Conservation (phyloP, 179 eudicot species). For the Amaranthus tricolor region DNA sequence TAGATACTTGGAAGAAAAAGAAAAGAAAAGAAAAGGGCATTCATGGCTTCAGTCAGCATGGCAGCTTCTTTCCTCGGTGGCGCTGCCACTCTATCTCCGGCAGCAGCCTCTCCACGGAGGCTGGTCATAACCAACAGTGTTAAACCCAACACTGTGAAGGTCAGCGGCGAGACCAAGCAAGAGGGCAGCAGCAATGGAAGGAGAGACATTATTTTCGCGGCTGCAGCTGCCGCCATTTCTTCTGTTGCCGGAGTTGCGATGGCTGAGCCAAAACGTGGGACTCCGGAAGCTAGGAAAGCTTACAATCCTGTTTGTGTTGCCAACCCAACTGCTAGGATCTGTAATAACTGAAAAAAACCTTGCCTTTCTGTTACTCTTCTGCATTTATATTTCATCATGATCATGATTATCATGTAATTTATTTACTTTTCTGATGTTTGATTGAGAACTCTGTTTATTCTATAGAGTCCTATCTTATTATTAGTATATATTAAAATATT, state of each 20-base stretch:
- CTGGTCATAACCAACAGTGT: slow-evolving; percentile 28
- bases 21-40: not conserved
- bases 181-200: slow-evolving; percentile 33
- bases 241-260: slow-evolving; percentile 27
- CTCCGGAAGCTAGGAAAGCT: slow-evolving; percentile 29
- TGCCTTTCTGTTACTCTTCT: not conserved
- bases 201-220: slow-evolving; percentile 32
- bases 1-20: not conserved
- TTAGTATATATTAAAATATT: not conserved
- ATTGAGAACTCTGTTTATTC: slow-evolving; percentile 15
- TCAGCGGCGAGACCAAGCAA: slow-evolving; percentile 28
- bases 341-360: slow-evolving; percentile 17
- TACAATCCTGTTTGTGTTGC: slow-evolving; percentile 32
- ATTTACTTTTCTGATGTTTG: slow-evolving; percentile 8
- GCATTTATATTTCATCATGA: not conserved
- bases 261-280: slow-evolving; percentile 34
- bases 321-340: slow-evolving; percentile 38
- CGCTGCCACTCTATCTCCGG: slow-evolving; percentile 12
- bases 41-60: slow-evolving; percentile 33
- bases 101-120: slow-evolving; percentile 12
- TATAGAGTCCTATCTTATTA: not conserved
- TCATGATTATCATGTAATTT: slow-evolving; percentile 16
- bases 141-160: slow-evolving; percentile 25
- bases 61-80: slow-evolving; percentile 26
- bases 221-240: slow-evolving; percentile 28